Evolutionary conservation across 345 rosid species (phyloP), one percentile per base, ranked within the genome.

Genomic region (Moringa oleifera): DNA sequence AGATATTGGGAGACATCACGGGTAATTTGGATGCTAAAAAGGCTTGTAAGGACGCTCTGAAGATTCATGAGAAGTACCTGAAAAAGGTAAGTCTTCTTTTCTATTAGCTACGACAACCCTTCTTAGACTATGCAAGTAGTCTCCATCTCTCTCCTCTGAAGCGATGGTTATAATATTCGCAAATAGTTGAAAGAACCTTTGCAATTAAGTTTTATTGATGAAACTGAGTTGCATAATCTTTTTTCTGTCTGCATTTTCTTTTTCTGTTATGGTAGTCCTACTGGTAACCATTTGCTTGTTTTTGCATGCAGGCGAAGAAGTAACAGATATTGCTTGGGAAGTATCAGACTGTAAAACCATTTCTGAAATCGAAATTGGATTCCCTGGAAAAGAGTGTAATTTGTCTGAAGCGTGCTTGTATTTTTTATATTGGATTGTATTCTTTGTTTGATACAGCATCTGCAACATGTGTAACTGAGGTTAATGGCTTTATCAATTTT

Each of bases 11-110:
- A 2, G 91, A 83, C 70, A 82, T 77, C 22, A 88, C 87, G 0
- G 83, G 87, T 57, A 86, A 80, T 67, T 59, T 93, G 71, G 98
- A 93, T 57, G 97, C 94, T 1, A 93, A 71, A 71, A 88, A 88
- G 61, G 90, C 95, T 21, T 90, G 97, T 58, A 67, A 74, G 12
- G 94, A 80, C 61, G 97, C 94, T 36, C 66, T 93, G 71, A 90
- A 90, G 83, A 79, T 93, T 55, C 94, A 93, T 20, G 83, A 81
- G 58, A 90, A 88, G 73, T 93, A 87, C 67, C 73, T 88, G 62
- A 77, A 54, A 74, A 88, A 88, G 91, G 97, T 90, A 56, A 24
- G 67, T 24, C 41, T 6, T 58, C 61, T 23, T 23, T 53, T 20
- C 23, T 68, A 12, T 41, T 46, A 49, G 62, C 21, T 36, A 3